A percentile compares a stretch with the other conserved stretches of the same genome.
phyloP scores from a whole-genome alignment of 2,329 filamentous ascomycete species.

The Diaporthe longicolla region DNA sequence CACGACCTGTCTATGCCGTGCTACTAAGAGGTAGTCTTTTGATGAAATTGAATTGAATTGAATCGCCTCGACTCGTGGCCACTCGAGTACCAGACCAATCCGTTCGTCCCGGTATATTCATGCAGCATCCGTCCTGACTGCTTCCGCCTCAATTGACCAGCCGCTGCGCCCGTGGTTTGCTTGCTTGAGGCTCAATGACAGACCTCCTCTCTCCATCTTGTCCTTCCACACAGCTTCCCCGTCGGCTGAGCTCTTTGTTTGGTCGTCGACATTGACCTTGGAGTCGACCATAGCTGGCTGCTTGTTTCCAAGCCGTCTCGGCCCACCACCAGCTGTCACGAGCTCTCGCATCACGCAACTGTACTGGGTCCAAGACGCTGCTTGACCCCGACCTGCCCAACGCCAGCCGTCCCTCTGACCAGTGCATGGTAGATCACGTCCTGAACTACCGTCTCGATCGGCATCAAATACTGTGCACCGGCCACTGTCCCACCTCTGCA shows the following conservation, averaged over 20 bases:
- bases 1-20: constrained; percentile 1
- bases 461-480: constrained; percentile 5
- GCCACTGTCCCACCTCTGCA: constrained; percentile 11
- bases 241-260: constrained; percentile 11
- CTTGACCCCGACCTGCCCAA: constrained; percentile 1
- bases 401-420: neutral
- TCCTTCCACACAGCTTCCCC: neutral
- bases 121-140: constrained; percentile 4
- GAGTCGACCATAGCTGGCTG: neutral
- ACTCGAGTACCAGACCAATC: neutral
- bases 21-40: neutral
- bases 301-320: constrained; percentile 10
- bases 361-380: neutral
- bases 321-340: neutral
- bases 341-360: neutral
- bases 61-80: neutral
- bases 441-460: neutral
- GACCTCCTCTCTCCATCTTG: neutral
- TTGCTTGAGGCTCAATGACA: constrained; percentile 3
- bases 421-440: neutral
- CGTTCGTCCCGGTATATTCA: neutral
- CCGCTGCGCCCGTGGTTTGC: neutral
- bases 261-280: neutral
- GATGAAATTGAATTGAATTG: constrained; percentile 5
- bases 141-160: constrained; percentile 2